phyloP scores from a whole-genome alignment of 129 eudicot genomes.

The Smallanthus sonchifolius region DNA sequence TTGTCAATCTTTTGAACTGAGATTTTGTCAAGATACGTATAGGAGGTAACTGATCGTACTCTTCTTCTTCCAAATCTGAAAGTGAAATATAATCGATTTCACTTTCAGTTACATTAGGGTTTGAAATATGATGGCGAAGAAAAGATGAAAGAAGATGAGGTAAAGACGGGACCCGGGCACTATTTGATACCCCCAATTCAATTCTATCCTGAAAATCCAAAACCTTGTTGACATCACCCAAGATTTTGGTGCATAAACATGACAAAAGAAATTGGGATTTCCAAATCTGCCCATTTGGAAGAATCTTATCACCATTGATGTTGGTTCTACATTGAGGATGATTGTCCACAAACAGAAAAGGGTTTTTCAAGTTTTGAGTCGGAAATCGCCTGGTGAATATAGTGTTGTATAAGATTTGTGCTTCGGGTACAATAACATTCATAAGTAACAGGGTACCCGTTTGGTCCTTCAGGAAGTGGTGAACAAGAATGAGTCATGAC shows the following conservation, averaged over 20 bases:
- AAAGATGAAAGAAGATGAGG: slow-evolving; percentile 91
- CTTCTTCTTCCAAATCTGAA: slow-evolving; percentile 68
- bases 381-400: slow-evolving; percentile 73
- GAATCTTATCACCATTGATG: slow-evolving; percentile 63
- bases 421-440: slow-evolving; percentile 66
- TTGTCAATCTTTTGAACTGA: slow-evolving; percentile 64
- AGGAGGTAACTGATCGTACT: slow-evolving; percentile 91
- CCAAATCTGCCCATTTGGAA: slow-evolving; percentile 93
- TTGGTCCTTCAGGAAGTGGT: slow-evolving; percentile 78
- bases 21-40: slow-evolving; percentile 70
- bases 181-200: slow-evolving; percentile 51
- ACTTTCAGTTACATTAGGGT: slow-evolving; percentile 37
- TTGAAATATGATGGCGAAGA: slow-evolving; percentile 56
- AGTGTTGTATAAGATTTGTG: slow-evolving; percentile 64
- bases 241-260: slow-evolving; percentile 79
- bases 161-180: slow-evolving; percentile 59
- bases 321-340: slow-evolving; percentile 65
- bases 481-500: slow-evolving; percentile 92
- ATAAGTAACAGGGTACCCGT: slow-evolving; percentile 66
- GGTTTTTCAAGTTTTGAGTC: slow-evolving; percentile 83
- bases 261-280: slow-evolving; percentile 62
- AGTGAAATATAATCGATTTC: slow-evolving; percentile 39
- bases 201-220: slow-evolving; percentile 63
- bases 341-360: slow-evolving; percentile 82
- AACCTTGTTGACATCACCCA: slow-evolving; percentile 71